Conservation (phyloP, 225 moss, liverwort and hornwort species). For the Ulota crispa region DNA sequence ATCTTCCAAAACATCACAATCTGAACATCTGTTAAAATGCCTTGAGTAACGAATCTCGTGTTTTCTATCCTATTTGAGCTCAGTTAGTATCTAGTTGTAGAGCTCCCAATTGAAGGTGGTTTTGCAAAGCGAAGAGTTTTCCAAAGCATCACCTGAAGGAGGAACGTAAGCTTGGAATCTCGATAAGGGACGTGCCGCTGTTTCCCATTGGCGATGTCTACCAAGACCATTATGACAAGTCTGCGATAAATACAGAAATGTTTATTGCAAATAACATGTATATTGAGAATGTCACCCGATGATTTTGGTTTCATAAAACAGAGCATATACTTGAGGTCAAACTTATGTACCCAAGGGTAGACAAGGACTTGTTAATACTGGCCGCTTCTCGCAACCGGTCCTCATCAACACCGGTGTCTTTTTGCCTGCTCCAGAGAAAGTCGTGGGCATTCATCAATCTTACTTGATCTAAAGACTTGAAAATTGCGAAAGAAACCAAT, state of each 20-base stretch:
- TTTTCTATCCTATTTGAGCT: not conserved
- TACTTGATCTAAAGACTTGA: not conserved
- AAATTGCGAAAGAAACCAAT: not conserved
- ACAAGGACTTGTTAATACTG: constrained; percentile 92
- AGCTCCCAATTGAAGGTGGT: not conserved
- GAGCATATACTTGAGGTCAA: not conserved
- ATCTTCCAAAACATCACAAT: not conserved
- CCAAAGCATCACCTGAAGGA: constrained; percentile 59
- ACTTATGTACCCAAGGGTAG: constrained; percentile 69
- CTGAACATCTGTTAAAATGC: not conserved
- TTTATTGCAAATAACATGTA: not conserved
- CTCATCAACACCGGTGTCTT: constrained; percentile 77
- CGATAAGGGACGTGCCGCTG: constrained; percentile 90
- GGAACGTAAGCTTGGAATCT: constrained; percentile 93
- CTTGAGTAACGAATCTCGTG: not conserved
- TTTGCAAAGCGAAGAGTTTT: not conserved
- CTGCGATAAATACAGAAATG: constrained; percentile 27
- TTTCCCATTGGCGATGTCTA: constrained; percentile 85
- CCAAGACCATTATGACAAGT: constrained; percentile 88
- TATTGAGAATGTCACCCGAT: not conserved
- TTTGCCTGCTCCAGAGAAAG: constrained; percentile 54
- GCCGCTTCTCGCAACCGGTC: constrained; percentile 91
- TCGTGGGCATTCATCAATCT: not conserved
- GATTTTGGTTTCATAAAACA: not conserved
- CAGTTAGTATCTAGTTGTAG: not conserved